Conservation (phyloP, 129 eudicot species). For the Smallanthus sonchifolius region DNA sequence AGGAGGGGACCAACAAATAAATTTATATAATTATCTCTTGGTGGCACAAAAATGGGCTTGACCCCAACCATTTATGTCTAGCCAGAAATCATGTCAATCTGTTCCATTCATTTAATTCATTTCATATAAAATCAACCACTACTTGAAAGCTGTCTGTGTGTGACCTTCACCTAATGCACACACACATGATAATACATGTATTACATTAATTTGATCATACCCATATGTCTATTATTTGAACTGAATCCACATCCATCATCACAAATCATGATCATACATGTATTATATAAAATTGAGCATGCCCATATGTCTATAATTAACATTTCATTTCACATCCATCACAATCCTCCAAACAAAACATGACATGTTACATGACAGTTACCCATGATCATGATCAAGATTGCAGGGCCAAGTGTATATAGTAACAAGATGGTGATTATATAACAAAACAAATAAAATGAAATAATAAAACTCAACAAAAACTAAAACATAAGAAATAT, state of each 20-base stretch:
- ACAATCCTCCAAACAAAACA: slow-evolving; percentile 11
- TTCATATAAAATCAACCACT: slow-evolving; percentile 21
- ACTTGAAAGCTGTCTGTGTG: slow-evolving; percentile 29
- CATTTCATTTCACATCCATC: slow-evolving; percentile 10
- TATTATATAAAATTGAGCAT: neutral
- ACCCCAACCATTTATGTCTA: slow-evolving; percentile 36
- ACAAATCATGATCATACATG: slow-evolving; percentile 1
- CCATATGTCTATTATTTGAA: slow-evolving; percentile 2
- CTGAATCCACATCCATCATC: slow-evolving; percentile 5
- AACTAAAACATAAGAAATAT: slow-evolving; percentile 21
- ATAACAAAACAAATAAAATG: slow-evolving; percentile 19
- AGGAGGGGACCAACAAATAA: slow-evolving; percentile 19
- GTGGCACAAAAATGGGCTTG: slow-evolving; percentile 26
- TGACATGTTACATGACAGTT: slow-evolving; percentile 18
- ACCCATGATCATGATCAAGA: neutral
- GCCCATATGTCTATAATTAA: slow-evolving; percentile 3
- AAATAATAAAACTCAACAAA: slow-evolving; percentile 17
- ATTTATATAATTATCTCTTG: neutral
- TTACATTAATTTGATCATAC: slow-evolving; percentile 30
- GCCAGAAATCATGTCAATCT: slow-evolving; percentile 33
- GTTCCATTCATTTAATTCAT: slow-evolving; percentile 30
- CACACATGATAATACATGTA: slow-evolving; percentile 28
- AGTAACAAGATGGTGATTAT: slow-evolving; percentile 15
- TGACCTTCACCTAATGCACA: slow-evolving; percentile 39
- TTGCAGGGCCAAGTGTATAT: neutral